Evolutionary conservation across 2,329 filamentous ascomycete genomes (phyloP).

Genomic region (Bipolaris victoriae): DNA sequence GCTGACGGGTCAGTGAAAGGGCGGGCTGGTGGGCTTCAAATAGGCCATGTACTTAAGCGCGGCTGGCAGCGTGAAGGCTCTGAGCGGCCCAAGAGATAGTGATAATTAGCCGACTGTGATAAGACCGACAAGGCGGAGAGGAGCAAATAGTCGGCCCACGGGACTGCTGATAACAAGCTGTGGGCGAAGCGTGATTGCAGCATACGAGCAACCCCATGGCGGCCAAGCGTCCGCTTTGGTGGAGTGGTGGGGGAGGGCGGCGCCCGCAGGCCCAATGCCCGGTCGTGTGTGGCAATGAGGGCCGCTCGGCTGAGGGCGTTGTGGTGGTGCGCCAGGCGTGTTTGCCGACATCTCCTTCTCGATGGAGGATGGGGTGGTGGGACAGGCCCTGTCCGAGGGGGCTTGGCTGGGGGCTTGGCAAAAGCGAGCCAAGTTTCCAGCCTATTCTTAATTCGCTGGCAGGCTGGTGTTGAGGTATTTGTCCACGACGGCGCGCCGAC

Average conservation of each 20-base stretch:
- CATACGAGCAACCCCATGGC: constrained; percentile 29
- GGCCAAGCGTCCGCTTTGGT: constrained; percentile 28
- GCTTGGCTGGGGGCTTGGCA: constrained; percentile 28
- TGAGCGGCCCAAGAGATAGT: constrained; percentile 14
- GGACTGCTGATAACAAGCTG: constrained; percentile 27
- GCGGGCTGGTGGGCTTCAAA: constrained; percentile 18
- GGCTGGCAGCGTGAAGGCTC: constrained; percentile 27
- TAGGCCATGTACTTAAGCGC: constrained; percentile 15
- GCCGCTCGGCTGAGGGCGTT: too few relatives aligned
- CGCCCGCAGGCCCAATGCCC: background rate
- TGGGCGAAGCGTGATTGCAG: constrained; percentile 20
- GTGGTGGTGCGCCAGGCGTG: too few relatives aligned
- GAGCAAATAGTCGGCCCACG: constrained; percentile 12
- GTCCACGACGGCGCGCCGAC: background rate
- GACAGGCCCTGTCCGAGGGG: constrained; percentile 15
- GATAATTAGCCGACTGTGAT: constrained; percentile 28
- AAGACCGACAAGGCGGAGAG: constrained; percentile 23
- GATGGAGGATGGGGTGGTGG: constrained; percentile 19
- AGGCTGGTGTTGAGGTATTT: constrained; percentile 19
- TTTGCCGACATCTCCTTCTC: constrained; percentile 26
- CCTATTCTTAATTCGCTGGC: constrained; percentile 18
- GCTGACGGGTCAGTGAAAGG: background rate
- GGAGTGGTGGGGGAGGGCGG: constrained; percentile 20
- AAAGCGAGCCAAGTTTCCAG: constrained; percentile 18
- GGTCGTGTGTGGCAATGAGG: too few relatives aligned